These are phyloP conservation scores for Schizonepeta tenuifolia DNA, from an alignment of 257 asterid species.

Conservation along the genomic window DNA sequence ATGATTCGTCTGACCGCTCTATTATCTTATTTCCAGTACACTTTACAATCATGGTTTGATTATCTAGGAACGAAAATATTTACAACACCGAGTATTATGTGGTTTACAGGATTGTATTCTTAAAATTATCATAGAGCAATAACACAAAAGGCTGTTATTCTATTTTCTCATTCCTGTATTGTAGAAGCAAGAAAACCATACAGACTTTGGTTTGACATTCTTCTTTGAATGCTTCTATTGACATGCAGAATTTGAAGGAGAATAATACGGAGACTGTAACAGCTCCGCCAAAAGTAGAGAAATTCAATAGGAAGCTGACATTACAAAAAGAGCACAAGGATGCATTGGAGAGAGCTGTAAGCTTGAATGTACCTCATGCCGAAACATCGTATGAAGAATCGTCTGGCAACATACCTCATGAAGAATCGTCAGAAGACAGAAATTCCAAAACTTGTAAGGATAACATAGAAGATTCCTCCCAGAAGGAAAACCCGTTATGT, in stretches of 20 bases:
- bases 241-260: conserved; percentile 61
- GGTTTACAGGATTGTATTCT: neutral
- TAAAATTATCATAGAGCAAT: neutral
- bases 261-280: conserved; percentile 44
- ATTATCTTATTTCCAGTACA: neutral
- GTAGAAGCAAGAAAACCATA: neutral
- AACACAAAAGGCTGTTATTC: no score
- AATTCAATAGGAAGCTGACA: conserved; percentile 62
- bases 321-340: conserved; percentile 88
- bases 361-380: conserved; percentile 89
- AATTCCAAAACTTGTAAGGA: conserved; percentile 33
- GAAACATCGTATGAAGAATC: conserved; percentile 43
- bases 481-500: conserved; percentile 31
- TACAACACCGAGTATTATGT: neutral
- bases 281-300: conserved; percentile 69
- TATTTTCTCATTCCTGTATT: neutral
- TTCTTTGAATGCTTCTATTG: conserved; percentile 9
- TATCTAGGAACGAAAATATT: neutral
- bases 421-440: conserved; percentile 38
- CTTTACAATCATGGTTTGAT: neutral
- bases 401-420: conserved; percentile 1
- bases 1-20: neutral
- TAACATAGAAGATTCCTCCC: conserved; percentile 22
- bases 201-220: neutral
- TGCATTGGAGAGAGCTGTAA: conserved; percentile 87